Evolutionary conservation across 805 yeast species (phyloP).

Genomic region (Pichia occidentalis): DNA sequence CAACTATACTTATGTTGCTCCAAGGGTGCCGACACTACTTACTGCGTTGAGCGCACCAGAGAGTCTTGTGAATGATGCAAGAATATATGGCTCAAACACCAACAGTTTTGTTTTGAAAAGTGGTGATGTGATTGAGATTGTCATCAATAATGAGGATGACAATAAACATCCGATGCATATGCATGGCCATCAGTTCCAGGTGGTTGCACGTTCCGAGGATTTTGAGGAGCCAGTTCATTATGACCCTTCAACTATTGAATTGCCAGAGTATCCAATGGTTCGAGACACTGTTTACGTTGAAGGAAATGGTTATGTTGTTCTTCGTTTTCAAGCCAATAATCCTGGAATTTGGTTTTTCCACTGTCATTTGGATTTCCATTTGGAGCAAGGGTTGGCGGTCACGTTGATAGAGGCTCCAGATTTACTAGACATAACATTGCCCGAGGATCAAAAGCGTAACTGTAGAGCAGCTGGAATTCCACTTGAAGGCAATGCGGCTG

Average conservation of each 20-base stretch:
- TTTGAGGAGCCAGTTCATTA: slow-evolving; percentile 55
- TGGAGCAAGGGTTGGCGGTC: slow-evolving; percentile 74
- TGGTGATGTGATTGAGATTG: slow-evolving; percentile 65
- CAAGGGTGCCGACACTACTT: slow-evolving; percentile 64
- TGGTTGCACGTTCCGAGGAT: slow-evolving; percentile 56
- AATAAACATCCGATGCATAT: slow-evolving; percentile 96
- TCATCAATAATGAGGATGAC: slow-evolving; percentile 73
- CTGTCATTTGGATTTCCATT: slow-evolving; percentile 84
- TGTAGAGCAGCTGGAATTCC: slow-evolving; percentile 45
- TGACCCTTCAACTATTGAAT: slow-evolving; percentile 34
- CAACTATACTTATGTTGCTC: slow-evolving; percentile 54
- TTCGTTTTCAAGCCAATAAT: slow-evolving; percentile 73
- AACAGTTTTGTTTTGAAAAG: slow-evolving; percentile 54
- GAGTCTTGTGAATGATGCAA: slow-evolving; percentile 42
- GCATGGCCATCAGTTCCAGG: slow-evolving; percentile 88
- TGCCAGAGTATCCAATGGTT: slow-evolving; percentile 53
- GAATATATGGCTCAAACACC: slow-evolving; percentile 70
- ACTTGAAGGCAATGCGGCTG: slow-evolving; percentile 68
- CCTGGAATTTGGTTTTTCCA: slow-evolving; percentile 96
- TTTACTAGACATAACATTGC: slow-evolving; percentile 37
- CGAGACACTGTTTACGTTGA: slow-evolving; percentile 70
- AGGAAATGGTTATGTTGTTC: slow-evolving; percentile 60
- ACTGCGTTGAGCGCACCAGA: slow-evolving; percentile 57
- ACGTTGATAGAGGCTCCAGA: slow-evolving; percentile 66
- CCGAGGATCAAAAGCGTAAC: slow-evolving; percentile 41